Evolutionary conservation across 2,329 filamentous ascomycete genomes (phyloP).

Genomic region (Neonectria ditissima): DNA sequence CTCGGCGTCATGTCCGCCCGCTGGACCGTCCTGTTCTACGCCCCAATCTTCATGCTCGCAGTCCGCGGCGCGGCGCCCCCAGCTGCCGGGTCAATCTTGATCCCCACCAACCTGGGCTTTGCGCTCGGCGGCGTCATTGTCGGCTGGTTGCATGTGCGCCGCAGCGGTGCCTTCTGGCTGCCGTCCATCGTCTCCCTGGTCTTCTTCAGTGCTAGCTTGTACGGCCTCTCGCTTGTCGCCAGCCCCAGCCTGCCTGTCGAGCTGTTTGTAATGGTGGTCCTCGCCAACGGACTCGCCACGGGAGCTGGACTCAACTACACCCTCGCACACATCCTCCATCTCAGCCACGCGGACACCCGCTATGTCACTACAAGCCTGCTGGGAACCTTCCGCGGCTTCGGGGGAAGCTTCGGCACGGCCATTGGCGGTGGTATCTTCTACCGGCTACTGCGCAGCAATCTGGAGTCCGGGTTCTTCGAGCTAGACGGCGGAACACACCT

Average conservation of each 20-base stretch:
- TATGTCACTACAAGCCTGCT: constrained; percentile 82
- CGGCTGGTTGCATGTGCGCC: constrained; percentile 80
- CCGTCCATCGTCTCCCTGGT: constrained; percentile 70
- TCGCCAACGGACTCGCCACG: constrained; percentile 78
- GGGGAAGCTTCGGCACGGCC: constrained; percentile 82
- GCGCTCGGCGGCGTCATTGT: constrained; percentile 78
- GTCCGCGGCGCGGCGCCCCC: constrained; percentile 78
- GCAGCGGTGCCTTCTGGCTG: constrained; percentile 78
- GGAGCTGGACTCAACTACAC: constrained; percentile 84
- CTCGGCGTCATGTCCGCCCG: constrained; percentile 84
- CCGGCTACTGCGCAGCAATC: constrained; percentile 66
- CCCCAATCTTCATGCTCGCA: constrained; percentile 82
- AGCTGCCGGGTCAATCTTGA: constrained; percentile 78
- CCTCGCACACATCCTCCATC: constrained; percentile 81
- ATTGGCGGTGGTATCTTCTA: constrained; percentile 83
- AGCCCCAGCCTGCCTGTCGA: constrained; percentile 62
- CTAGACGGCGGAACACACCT: constrained; percentile 56
- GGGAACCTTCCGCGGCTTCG: constrained; percentile 84
- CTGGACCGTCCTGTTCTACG: constrained; percentile 85
- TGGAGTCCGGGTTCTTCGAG: constrained; percentile 67
- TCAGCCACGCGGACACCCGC: constrained; percentile 74
- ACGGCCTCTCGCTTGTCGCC: constrained; percentile 66
- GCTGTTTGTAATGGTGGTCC: constrained; percentile 70
- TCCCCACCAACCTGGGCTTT: constrained; percentile 86
- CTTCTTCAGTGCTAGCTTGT: constrained; percentile 71